Evolutionary conservation across 306 rosid species (phyloP).

Genomic region (Acacia confusa): DNA sequence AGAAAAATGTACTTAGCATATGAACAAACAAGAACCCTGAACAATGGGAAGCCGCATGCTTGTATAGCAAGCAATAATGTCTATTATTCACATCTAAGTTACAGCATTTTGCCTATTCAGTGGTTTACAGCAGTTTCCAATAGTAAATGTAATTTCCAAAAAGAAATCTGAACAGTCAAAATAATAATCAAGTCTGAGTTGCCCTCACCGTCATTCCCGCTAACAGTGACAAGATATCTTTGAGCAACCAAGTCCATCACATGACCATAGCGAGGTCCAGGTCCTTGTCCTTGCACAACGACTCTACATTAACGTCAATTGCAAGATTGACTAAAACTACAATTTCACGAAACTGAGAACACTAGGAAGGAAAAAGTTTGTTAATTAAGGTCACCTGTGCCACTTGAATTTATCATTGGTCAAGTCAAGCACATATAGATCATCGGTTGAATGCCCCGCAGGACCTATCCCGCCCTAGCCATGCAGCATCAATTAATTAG

Average conservation of each 20-base stretch:
- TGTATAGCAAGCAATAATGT: background rate
- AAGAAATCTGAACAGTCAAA: constrained; percentile 1
- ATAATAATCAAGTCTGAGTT: constrained; percentile 12
- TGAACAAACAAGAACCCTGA: constrained; percentile 11
- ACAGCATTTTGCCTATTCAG: constrained; percentile 14
- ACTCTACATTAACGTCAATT: constrained; percentile 57
- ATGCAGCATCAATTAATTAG: constrained; percentile 41
- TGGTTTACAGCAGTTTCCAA: constrained; percentile 2
- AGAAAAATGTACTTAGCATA: constrained; percentile 24
- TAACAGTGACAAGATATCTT: constrained; percentile 91
- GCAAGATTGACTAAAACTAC: constrained; percentile 17
- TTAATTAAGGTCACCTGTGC: constrained; percentile 77
- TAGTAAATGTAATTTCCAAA: background rate
- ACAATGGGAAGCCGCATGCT: background rate
- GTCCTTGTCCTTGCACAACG: constrained; percentile 98
- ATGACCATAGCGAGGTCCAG: constrained; percentile 99
- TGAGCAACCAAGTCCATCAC: constrained; percentile 99
- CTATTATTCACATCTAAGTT: constrained; percentile 17
- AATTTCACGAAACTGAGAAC: constrained; percentile 27
- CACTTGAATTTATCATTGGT: constrained; percentile 91
- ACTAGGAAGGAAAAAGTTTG: constrained; percentile 12
- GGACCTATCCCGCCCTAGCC: constrained; percentile 99
- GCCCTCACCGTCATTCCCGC: constrained; percentile 93
- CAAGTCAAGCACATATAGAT: constrained; percentile 87
- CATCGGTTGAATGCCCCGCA: constrained; percentile 98